Evolutionary conservation across 1,139 yeast genomes (phyloP), one percentile per base, ranked within the genome.

Genomic region (Yamadazyma diospyri): DNA sequence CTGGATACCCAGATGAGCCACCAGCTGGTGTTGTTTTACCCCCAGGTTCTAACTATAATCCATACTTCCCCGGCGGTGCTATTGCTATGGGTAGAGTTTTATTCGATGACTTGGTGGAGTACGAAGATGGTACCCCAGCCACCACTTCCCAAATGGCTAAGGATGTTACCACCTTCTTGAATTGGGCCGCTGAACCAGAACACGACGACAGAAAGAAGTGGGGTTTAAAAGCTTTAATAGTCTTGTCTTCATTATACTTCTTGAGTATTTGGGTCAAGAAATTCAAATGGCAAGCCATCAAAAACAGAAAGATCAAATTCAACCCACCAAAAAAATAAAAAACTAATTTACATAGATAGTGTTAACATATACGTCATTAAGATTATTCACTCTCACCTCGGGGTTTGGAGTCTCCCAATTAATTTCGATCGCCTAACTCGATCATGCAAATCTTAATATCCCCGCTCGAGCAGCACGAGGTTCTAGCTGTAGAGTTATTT

Each of bases 31-130:
- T 87, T 43, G 75, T 65, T 34, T 75, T 92, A 56, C 94, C 97
- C 40, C 84, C 86, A 42, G 98, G 97, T 45, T 66, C 95, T 45
- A 92, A 89, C 80, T 94, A 92, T 72, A 94, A 94, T 77, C 98
- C 98, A 59, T 92, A 92, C 76, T 92, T 92, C 95, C 97, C 99
- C 58, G 97, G 97, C 70, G 97, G 98, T 49, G 76, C 97, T 32
- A 89, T 92, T 73, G 97, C 97, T 56, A 92, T 92, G 98, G 97
- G 87, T 60, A 85, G 98, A 72, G 97, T 89, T 41, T 76, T 92
- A 65, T 92, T 88, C 53, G 98, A 92, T 59, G 98, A 87, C 48
- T 74, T 92, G 59, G 97, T 92, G 47, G 99, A 92, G 73, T 92
- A 81, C 67, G 98, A 92, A 61, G 98, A 92, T 62, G 98, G 98